phyloP scores from a whole-genome alignment of 208 protist genomes.

The Histomonas meleagridis region DNA sequence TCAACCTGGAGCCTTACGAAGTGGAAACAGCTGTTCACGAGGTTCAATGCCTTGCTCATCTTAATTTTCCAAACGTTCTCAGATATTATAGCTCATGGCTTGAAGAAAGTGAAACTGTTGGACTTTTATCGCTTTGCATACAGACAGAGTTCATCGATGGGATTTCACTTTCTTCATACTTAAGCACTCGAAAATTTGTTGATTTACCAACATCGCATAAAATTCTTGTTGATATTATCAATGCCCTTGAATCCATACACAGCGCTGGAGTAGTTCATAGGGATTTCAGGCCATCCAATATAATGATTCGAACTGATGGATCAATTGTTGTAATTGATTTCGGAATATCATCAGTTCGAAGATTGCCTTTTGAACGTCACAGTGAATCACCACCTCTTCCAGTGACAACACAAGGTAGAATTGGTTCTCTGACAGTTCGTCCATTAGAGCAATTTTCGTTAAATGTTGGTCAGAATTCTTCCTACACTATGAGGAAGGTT shows the following conservation, averaged over 20 bases:
- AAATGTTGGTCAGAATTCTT: neutral
- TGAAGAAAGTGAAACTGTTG: neutral
- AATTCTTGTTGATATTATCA: neutral
- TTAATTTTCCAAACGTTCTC: neutral
- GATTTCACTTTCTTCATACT: neutral
- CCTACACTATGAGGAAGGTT: neutral
- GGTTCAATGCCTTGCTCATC: neutral
- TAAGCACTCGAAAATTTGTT: neutral
- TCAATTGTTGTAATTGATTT: constrained; percentile 7
- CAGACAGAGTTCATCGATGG: neutral
- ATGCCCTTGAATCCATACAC: neutral
- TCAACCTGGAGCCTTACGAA: neutral
- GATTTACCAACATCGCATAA: neutral
- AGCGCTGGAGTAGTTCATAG: neutral
- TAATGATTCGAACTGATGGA: neutral
- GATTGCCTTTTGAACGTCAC: no score
- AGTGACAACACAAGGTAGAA: neutral
- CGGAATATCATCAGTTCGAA: neutral
- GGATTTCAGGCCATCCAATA: neutral
- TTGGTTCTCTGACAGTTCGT: neutral
- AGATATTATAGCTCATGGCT: constrained; percentile 24
- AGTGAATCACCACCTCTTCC: neutral
- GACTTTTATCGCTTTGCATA: neutral
- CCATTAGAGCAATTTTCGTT: neutral
- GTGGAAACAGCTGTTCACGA: neutral